Conservation (phyloP, 75 land plant genomes). For the Ceratopteris richardii region DNA sequence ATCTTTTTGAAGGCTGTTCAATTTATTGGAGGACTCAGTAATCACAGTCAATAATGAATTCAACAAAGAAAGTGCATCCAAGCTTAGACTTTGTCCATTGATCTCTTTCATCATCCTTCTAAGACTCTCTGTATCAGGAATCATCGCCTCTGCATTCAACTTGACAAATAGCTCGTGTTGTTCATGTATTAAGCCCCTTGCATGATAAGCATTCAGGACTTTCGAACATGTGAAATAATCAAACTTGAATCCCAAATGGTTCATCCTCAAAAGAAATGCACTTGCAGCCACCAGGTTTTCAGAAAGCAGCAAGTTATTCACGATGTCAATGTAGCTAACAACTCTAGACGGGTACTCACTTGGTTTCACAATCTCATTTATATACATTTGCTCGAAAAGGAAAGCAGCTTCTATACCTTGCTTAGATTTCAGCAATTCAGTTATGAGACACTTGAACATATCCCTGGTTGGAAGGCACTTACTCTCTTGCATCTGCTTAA, state of each 20-base stretch:
- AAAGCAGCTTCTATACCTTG: background rate
- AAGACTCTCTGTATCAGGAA: background rate
- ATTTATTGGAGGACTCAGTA: no score
- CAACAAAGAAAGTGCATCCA: background rate
- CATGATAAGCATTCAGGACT: background rate
- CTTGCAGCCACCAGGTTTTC: background rate
- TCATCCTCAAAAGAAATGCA: background rate
- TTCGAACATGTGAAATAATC: slow-evolving; percentile 7
- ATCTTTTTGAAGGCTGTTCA: no score
- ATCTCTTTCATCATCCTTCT: background rate
- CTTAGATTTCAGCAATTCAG: background rate
- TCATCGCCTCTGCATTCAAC: background rate
- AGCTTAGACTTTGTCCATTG: background rate
- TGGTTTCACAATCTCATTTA: background rate
- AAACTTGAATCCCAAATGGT: background rate
- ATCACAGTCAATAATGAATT: background rate
- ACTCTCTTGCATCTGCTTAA: slow-evolving; percentile 1
- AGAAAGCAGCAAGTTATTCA: background rate
- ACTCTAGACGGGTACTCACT: background rate
- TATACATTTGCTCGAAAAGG: background rate
- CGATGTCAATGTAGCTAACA: background rate
- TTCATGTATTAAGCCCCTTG: background rate
- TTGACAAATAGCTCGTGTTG: background rate
- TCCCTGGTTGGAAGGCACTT: background rate
- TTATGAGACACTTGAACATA: background rate